phyloP scores from a whole-genome alignment of 2,329 filamentous ascomycete species.

The Sporothrix protearum region DNA sequence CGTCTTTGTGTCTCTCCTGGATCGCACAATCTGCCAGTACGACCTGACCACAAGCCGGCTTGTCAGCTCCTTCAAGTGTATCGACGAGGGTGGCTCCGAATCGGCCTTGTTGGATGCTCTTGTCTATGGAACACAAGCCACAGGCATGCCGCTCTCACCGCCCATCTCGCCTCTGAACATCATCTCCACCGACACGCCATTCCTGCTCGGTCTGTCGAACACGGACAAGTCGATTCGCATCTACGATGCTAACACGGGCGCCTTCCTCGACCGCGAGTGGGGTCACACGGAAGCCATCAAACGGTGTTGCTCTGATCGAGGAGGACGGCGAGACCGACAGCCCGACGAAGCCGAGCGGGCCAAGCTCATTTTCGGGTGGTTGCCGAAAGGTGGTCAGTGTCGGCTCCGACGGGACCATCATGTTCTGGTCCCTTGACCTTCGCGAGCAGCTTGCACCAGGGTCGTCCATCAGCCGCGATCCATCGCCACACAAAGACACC shows the following conservation, averaged over 20 bases:
- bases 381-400: slow-evolving; percentile 64
- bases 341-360: neutral
- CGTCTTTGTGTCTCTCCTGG: slow-evolving; percentile 57
- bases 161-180: neutral
- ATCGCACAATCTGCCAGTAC: slow-evolving; percentile 59
- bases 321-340: slow-evolving; percentile 43
- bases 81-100: slow-evolving; percentile 75
- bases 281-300: slow-evolving; percentile 95
- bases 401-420: slow-evolving; percentile 75
- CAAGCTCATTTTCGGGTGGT: slow-evolving; percentile 29
- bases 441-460: slow-evolving; percentile 42
- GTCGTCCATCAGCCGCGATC: slow-evolving; percentile 29
- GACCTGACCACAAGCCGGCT: slow-evolving; percentile 66
- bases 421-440: slow-evolving; percentile 67
- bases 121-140: slow-evolving; percentile 55
- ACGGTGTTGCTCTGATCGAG: slow-evolving; percentile 71
- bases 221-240: slow-evolving; percentile 93
- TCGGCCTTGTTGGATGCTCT: slow-evolving; percentile 80
- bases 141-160: neutral
- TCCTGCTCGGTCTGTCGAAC: slow-evolving; percentile 84
- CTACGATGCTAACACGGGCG: slow-evolving; percentile 75
- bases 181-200: slow-evolving; percentile 46
- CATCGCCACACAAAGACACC: slow-evolving; percentile 49
- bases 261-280: slow-evolving; percentile 82
- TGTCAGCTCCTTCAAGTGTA: slow-evolving; percentile 72